These are phyloP conservation scores for Malus sylvestris DNA, from an alignment of 306 rosid species.

Conservation along the genomic window DNA sequence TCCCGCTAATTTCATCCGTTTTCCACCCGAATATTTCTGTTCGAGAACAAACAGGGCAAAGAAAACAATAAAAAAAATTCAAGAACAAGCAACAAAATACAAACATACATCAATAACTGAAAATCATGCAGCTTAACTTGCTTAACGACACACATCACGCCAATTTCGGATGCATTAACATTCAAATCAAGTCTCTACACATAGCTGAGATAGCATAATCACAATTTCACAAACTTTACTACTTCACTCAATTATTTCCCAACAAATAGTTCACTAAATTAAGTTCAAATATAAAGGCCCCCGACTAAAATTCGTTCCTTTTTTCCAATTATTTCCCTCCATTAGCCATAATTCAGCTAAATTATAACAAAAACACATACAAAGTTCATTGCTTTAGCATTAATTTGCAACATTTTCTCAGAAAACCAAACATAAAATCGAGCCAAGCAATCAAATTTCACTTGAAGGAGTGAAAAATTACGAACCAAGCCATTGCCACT, in stretches of 20 bases:
- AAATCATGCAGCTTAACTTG: neutral
- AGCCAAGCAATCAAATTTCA: conserved; percentile 8
- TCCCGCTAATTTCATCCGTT: conserved; percentile 42
- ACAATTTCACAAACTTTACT: neutral
- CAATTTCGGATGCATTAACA: neutral
- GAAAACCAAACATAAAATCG: neutral
- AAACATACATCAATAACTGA: neutral
- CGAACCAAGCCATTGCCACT: conserved; percentile 55
- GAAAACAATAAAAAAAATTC: neutral
- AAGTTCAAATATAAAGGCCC: neutral
- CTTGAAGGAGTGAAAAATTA: neutral
- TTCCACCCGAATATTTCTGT: conserved; percentile 46
- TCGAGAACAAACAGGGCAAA: conserved; percentile 1
- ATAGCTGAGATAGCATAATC: neutral
- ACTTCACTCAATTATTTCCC: neutral
- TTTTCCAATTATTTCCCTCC: neutral
- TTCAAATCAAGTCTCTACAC: neutral
- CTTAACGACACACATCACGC: neutral
- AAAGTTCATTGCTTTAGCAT: neutral
- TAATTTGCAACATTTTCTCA: neutral
- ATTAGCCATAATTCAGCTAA: neutral
- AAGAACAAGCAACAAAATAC: neutral
- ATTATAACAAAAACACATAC: neutral
- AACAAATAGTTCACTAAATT: neutral
- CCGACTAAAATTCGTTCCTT: neutral